Base-by-base conservation (phyloP, 2,329 filamentous ascomycete species). In the Calonectria pteridis region DNA sequence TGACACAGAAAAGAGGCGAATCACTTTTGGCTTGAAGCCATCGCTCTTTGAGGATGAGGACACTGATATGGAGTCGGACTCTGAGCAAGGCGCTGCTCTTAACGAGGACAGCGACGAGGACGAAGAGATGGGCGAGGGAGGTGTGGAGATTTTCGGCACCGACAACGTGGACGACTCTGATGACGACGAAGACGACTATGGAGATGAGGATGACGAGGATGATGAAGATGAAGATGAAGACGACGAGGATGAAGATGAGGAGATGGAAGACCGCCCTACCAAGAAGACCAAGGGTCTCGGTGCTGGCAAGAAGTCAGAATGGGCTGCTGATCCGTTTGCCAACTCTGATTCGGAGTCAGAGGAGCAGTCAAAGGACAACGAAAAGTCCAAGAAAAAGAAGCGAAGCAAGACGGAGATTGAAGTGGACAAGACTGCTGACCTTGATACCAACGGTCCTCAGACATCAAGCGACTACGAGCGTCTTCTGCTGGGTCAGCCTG, bases 401-500 rank as follows among this genome's bases (percentile, higher is more conserved):
- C 89, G 90, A 76, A 92, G 91, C 83, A 95, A 94, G 86, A 88
- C 92, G 1, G 93, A 94, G 80, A 94, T 96, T 80, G 93, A 96
- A 79, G 90, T 97, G 66, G 97, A 99, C 82, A 92, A 92, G 76
- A 99, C 96, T 6, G 97, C 94, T n/a, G 94, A 98, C 79, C 91
- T 99, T 14, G 95, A 98, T 83, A 92, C 91, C 59, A 92, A 96
- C 78, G 96, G 96, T 0, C 97, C 97, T 2, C 95, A 97, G 83
- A 96, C 95, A 1, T 91, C 94, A 20, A 94, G 94, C 75, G 97
- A 99, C 84, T 99, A 95, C 84, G 97, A 99, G 86, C 93, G 97
- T 78, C 92, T 98, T 29, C 91, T 99, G 51, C 91, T 99, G 28
- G 95, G 95, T 70, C 94, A 98, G 83, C 95, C 97, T 3, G 95